Percentiles rank a stretch among this genome's conserved stretches.
phyloP scores from a whole-genome alignment of 768 basidiomycete species.

The Dentipellis sp. region DNA sequence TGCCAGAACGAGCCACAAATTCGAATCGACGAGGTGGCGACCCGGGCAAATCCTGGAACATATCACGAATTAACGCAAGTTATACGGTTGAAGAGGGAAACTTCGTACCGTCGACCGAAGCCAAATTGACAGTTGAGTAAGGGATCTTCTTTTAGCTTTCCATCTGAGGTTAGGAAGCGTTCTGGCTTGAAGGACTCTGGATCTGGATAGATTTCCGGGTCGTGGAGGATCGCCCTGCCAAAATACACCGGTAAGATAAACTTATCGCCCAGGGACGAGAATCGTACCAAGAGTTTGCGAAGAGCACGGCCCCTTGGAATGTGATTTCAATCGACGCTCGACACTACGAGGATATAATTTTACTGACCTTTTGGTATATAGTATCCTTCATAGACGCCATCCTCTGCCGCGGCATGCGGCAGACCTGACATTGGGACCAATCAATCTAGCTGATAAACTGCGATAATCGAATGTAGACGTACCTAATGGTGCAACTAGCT shows the following conservation, averaged over 20 bases:
- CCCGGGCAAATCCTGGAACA: not conserved
- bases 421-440: not conserved
- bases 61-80: not conserved
- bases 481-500: constrained; percentile 6
- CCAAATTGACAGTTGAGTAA: not conserved
- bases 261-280: not conserved
- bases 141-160: not conserved
- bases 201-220: constrained; percentile 24
- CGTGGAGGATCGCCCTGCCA: constrained; percentile 20
- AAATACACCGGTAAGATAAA: not conserved
- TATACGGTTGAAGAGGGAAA: not conserved
- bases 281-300: not conserved
- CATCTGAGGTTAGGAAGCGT: constrained; percentile 17
- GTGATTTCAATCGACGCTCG: no score
- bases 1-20: constrained; percentile 8
- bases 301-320: not conserved
- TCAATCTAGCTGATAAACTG: not conserved
- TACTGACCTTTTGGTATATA: not conserved
- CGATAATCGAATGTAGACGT: not conserved
- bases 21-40: constrained; percentile 9
- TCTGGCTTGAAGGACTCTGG: constrained; percentile 30
- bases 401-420: not conserved
- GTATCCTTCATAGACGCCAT: not conserved
- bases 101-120: not conserved
- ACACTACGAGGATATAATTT: no score